Evolutionary conservation across 768 basidiomycete species (phyloP).

Genomic region (Agrocybe pediades): DNA sequence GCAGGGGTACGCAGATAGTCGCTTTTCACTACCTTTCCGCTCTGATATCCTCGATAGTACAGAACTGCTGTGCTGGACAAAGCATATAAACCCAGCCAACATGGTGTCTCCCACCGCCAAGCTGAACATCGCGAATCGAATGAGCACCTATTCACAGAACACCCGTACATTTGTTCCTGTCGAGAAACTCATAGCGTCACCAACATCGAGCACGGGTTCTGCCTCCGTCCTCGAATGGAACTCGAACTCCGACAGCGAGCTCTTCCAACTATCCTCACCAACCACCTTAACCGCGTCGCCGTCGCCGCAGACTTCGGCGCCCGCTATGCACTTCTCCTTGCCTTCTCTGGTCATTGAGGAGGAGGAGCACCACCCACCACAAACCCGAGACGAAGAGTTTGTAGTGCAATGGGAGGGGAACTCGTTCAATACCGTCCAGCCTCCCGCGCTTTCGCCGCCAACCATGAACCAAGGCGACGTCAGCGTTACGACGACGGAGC

Average conservation of each 20-base stretch:
- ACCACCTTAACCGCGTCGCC: constrained; percentile 9
- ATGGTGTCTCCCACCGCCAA: constrained; percentile 8
- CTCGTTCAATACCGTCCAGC: background rate
- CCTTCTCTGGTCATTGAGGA: background rate
- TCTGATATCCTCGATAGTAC: background rate
- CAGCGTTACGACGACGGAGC: background rate
- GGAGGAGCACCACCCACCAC: background rate
- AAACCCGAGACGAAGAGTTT: background rate
- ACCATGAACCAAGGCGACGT: background rate
- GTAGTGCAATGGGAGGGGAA: background rate
- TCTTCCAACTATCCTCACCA: constrained; percentile 16
- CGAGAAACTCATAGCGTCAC: constrained; percentile 16
- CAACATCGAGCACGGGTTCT: constrained; percentile 23
- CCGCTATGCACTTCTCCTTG: constrained; percentile 2
- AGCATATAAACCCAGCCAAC: background rate
- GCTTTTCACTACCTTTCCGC: background rate
- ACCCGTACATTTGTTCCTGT: constrained; percentile 13
- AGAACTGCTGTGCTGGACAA: background rate
- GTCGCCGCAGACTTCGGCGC: background rate
- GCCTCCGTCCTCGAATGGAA: constrained; percentile 25
- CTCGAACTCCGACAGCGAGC: constrained; percentile 21
- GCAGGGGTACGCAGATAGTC: background rate
- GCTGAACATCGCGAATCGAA: constrained; percentile 1
- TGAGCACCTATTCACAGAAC: background rate
- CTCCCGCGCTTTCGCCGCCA: background rate